phyloP scores from a whole-genome alignment of 2,329 filamentous ascomycete genomes.

The Aspergillus jensenii region DNA sequence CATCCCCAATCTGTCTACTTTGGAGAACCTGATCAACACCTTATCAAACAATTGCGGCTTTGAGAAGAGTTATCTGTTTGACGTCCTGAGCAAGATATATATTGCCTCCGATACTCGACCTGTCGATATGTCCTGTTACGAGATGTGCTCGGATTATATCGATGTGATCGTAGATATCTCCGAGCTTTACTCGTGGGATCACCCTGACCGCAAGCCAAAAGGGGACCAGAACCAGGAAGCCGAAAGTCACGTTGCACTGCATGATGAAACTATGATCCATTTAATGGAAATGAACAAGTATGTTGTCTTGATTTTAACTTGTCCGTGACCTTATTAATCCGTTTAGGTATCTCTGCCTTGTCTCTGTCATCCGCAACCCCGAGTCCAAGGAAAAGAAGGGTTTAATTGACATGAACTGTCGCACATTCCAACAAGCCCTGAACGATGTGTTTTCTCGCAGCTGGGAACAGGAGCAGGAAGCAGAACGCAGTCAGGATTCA shows the following conservation, averaged over 20 bases:
- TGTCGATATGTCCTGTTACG: slow-evolving; percentile 92
- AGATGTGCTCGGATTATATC: slow-evolving; percentile 98
- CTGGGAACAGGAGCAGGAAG: slow-evolving; percentile 42
- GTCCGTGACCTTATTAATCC: slow-evolving; percentile 14
- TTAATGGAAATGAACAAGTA: slow-evolving; percentile 67
- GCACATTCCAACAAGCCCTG: slow-evolving; percentile 62
- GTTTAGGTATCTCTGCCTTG: slow-evolving; percentile 60
- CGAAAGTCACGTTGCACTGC: slow-evolving; percentile 63
- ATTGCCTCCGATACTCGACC: slow-evolving; percentile 93
- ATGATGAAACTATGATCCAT: slow-evolving; percentile 63
- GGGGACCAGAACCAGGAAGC: slow-evolving; percentile 54
- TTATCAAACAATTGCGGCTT: slow-evolving; percentile 91
- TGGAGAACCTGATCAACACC: slow-evolving; percentile 92
- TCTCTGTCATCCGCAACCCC: slow-evolving; percentile 66
- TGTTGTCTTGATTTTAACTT: slow-evolving; percentile 22
- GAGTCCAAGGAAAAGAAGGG: slow-evolving; percentile 64
- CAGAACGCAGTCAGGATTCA: slow-evolving; percentile 20
- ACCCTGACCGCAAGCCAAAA: slow-evolving; percentile 41
- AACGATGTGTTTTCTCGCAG: slow-evolving; percentile 59
- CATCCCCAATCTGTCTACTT: slow-evolving; percentile 85
- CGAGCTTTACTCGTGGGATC: slow-evolving; percentile 83
- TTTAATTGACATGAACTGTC: slow-evolving; percentile 66
- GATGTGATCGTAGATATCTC: slow-evolving; percentile 97
- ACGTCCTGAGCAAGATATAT: slow-evolving; percentile 97
- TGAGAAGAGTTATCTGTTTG: slow-evolving; percentile 97